phyloP scores from a whole-genome alignment of 2,329 filamentous ascomycete genomes.

The Colletotrichum viniferum region DNA sequence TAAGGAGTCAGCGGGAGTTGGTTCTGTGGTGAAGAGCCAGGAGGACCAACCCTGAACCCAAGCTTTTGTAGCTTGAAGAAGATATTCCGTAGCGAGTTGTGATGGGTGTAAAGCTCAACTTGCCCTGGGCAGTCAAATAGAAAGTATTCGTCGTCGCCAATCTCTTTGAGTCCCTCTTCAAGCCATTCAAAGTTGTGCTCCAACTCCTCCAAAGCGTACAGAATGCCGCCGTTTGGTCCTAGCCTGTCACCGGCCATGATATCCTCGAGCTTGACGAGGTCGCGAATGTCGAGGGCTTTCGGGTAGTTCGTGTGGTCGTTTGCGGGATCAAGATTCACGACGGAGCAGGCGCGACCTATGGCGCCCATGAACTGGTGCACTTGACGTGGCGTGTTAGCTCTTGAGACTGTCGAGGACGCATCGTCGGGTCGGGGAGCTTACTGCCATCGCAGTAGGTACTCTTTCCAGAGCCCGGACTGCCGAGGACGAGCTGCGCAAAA shows the following conservation, averaged over 20 bases:
- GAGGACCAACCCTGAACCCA: slow-evolving; percentile 80
- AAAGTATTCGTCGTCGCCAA: slow-evolving; percentile 84
- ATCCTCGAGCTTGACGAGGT: slow-evolving; percentile 87
- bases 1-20: neutral
- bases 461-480: slow-evolving; percentile 94
- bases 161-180: slow-evolving; percentile 76
- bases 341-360: slow-evolving; percentile 91
- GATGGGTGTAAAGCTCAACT: slow-evolving; percentile 96
- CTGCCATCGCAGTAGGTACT: slow-evolving; percentile 98
- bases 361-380: slow-evolving; percentile 98
- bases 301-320: slow-evolving; percentile 93
- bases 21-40: neutral
- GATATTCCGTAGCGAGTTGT: slow-evolving; percentile 88
- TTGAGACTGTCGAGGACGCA: neutral
- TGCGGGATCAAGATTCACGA: slow-evolving; percentile 95
- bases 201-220: slow-evolving; percentile 94
- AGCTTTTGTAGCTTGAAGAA: slow-evolving; percentile 90
- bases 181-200: slow-evolving; percentile 96
- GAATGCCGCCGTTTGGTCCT: slow-evolving; percentile 88
- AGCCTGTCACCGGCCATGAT: slow-evolving; percentile 92
- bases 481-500: slow-evolving; percentile 81
- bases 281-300: slow-evolving; percentile 87
- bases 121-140: slow-evolving; percentile 97
- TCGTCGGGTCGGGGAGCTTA: slow-evolving; percentile 41
- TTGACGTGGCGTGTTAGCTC: slow-evolving; percentile 30